Evolutionary conservation across 2,329 filamentous ascomycete genomes (phyloP), one percentile per base, ranked within the genome.

Genomic region (Neofusicoccum laricinum): DNA sequence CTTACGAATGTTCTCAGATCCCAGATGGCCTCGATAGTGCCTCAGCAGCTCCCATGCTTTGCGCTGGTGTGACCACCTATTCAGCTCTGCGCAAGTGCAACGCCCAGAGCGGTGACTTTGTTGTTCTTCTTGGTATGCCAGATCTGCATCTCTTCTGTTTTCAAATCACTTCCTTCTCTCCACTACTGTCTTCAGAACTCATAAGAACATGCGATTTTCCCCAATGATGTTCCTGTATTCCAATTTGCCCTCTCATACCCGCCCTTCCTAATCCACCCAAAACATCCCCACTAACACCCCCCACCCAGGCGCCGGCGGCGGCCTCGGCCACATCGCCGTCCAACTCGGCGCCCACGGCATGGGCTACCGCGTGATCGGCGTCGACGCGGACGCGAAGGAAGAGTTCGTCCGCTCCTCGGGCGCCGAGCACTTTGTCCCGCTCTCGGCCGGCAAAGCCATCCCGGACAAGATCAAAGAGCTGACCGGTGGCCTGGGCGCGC

Each of bases 61-160:
- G 88, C 74, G 88, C 87, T 14, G 88, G 88, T 32, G 82, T 90
- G 14, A 90, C 88, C 1, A 84, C 86, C n/a, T 90, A 90, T 76
- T 78, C 84, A 2, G 88, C 87, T 21, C 81, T 91, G 49, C 83
- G 85, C 63, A 88, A 88, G 70, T 83, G 82, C 64, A 80, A 82
- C 45, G 86, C 86, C 2, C 79, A 83, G 63, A 81, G 84, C 1
- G 87, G 87, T 4, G 80, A 88, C 55, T 88, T 81, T 80, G 82
- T 90, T 2, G 83, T 86, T 0, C 82, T 90, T 43, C 66, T 73
- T 10, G 77, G 76, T 67, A 48, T n/a, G 55, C 25, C 25, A 30
- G 5, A 30, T 30, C 25, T 53, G 15, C 19, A 17, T 21, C 1
- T 2, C 40, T 40, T 4, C 40, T 10, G 14, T 12, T 45, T 45